A percentile compares a stretch with the other conserved stretches of the same genome.
Evolutionary conservation across 768 basidiomycete species (phyloP).

Genomic region (Rhizopogon sp.): DNA sequence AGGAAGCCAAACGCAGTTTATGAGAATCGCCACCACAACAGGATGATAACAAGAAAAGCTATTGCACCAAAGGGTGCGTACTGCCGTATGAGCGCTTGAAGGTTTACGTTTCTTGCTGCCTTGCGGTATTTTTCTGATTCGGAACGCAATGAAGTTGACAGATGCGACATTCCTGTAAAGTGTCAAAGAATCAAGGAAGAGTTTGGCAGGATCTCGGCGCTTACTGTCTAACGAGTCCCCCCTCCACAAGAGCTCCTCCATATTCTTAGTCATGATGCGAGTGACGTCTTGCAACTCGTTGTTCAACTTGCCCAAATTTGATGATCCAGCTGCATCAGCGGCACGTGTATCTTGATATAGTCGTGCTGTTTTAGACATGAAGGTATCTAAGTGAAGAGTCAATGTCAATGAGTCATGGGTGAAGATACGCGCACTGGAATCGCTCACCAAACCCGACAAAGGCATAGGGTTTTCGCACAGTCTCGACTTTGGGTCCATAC

Average conservation of each 20-base stretch:
- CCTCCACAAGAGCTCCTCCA: constrained; percentile 98
- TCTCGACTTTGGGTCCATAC: constrained; percentile 91
- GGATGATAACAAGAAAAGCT: constrained; percentile 68
- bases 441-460: constrained; percentile 93
- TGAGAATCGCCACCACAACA: constrained; percentile 78
- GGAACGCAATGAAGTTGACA: constrained; percentile 89
- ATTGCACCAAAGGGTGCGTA: constrained; percentile 91
- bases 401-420: constrained; percentile 2
- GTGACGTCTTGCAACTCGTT: constrained; percentile 98
- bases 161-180: constrained; percentile 85
- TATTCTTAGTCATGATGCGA: constrained; percentile 99
- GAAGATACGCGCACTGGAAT: not conserved
- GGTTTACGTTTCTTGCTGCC: constrained; percentile 90
- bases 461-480: constrained; percentile 93
- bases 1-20: constrained; percentile 22
- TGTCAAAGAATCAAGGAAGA: not conserved
- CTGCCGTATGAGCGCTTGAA: constrained; percentile 90
- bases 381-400: constrained; percentile 66
- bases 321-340: constrained; percentile 59
- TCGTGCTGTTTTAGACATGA: constrained; percentile 96
- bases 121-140: constrained; percentile 98
- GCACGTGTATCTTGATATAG: constrained; percentile 93
- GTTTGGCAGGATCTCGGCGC: constrained; percentile 20
- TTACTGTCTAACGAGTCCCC: constrained; percentile 94
- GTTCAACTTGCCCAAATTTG: constrained; percentile 81